Conservation (phyloP, 306 rosid species). For the Cyclanthera cordifolia region DNA sequence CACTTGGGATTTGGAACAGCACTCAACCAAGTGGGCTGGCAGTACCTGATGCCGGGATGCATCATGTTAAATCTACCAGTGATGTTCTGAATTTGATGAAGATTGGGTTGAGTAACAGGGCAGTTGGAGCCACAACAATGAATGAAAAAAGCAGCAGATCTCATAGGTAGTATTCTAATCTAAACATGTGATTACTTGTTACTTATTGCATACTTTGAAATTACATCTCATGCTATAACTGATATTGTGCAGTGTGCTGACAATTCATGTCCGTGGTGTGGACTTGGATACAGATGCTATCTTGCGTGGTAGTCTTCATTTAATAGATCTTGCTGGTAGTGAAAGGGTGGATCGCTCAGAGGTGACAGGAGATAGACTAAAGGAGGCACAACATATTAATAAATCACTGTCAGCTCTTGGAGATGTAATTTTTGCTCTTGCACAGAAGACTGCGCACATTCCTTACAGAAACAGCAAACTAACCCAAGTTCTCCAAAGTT, state of each 20-base stretch:
- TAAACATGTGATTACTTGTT: background rate
- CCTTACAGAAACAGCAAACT: constrained; percentile 97
- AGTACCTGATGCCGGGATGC: constrained; percentile 96
- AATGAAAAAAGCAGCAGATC: constrained; percentile 98
- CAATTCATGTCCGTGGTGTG: constrained; percentile 85
- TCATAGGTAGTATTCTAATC: constrained; percentile 54
- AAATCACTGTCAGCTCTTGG: constrained; percentile 95
- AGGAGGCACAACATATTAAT: constrained; percentile 98
- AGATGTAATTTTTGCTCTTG: constrained; percentile 89
- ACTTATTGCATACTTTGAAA: constrained; percentile 11
- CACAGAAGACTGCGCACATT: constrained; percentile 80
- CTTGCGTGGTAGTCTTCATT: constrained; percentile 79
- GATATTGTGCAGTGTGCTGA: constrained; percentile 57
- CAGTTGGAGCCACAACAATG: constrained; percentile 89
- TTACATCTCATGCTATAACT: constrained; percentile 2
- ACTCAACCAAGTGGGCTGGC: constrained; percentile 96
- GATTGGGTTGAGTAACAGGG: constrained; percentile 54
- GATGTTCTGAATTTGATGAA: constrained; percentile 85
- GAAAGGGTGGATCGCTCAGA: constrained; percentile 97
- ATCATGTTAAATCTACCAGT: constrained; percentile 62
- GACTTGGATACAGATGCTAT: constrained; percentile 71
- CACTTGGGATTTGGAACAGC: constrained; percentile 98
- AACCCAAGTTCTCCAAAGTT: constrained; percentile 96
- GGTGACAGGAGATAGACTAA: constrained; percentile 96
- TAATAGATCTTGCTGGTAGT: constrained; percentile 97